Evolutionary conservation across 2,329 filamentous ascomycete species (phyloP), one percentile per base, ranked within the genome.

Genomic region (Fusarium buharicum): DNA sequence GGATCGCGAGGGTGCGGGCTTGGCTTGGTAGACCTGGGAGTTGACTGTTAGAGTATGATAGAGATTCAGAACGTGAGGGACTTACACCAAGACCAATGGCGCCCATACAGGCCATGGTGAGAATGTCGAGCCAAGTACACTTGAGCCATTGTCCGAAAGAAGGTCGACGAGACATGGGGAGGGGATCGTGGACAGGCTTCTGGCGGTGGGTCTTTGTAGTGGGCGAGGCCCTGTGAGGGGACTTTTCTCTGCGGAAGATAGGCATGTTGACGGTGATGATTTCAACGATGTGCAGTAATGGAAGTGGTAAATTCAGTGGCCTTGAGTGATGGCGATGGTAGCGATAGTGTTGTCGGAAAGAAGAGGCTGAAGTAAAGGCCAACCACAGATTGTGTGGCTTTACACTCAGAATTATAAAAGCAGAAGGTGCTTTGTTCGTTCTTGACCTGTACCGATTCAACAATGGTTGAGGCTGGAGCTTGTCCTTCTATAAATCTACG

Each of bases 141-240:
- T 88, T 90, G 62, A 90, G 72, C 89, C 89, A 91, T 70, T 89
- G 86, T 4, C 88, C 87, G 64, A 91, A 89, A 2, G 77, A 82
- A 3, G 88, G 88, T 11, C 82, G 77, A 3, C 71, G 76, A 2
- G 77, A 77, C 80, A 86, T 84, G 3, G 58, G n/a, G 1, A 65
- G 31, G 9, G 62, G 62, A 17, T 66, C 62, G 20, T 63, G 62
- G 10, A 54, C 40, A 18, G 38, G 49, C 33, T 48, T 63, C 9
- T 63, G 43, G 20, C 31, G 58, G 13, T 24, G 56, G 9, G 28
- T 36, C 24, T 48, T 62, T 27, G 59, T 43, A 1, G 27, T 36
- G 30, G 44, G 53, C 7, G 44, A 22, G 24, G 55, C 58, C 41
- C 53, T 20, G n/a, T 59, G 53, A 18, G 57, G 58, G 31, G 62